Percentiles rank a stretch among this genome's conserved stretches.
phyloP scores from a whole-genome alignment of 441 rosid genomes.

The Sinapis alba region DNA sequence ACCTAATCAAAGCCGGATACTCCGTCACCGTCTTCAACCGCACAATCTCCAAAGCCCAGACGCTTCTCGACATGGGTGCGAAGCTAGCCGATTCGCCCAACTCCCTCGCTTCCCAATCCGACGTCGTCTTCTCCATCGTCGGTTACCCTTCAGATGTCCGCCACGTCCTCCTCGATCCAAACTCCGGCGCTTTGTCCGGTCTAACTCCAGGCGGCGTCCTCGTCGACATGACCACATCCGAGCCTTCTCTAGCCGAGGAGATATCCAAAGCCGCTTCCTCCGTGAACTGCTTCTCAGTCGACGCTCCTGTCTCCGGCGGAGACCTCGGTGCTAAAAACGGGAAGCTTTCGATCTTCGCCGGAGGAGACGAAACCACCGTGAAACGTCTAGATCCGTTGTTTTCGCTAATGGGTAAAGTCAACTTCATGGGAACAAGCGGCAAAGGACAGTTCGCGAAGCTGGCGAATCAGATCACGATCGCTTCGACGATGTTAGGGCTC shows the following conservation, averaged over 20 bases:
- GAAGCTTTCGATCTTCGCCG: constrained; percentile 73
- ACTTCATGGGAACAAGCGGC: constrained; percentile 79
- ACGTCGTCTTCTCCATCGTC: constrained; percentile 88
- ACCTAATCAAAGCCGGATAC: constrained; percentile 78
- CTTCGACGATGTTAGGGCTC: constrained; percentile 83
- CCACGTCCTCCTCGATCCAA: constrained; percentile 70
- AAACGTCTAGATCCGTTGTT: constrained; percentile 62
- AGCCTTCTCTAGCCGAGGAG: constrained; percentile 81
- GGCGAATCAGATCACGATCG: constrained; percentile 79
- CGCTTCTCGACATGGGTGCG: constrained; percentile 76
- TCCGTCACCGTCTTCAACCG: constrained; percentile 82
- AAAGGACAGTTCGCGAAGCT: constrained; percentile 86
- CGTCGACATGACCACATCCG: constrained; percentile 94
- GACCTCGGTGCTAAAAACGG: constrained; percentile 78
- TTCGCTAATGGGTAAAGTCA: constrained; percentile 68
- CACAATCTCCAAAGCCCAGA: constrained; percentile 75
- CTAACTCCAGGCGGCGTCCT: constrained; percentile 77
- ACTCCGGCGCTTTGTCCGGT: constrained; percentile 67
- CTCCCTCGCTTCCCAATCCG: constrained; percentile 69
- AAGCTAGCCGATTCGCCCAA: constrained; percentile 64
- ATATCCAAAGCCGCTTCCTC: constrained; percentile 58
- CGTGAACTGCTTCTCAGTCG: constrained; percentile 58
- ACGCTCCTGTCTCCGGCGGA: constrained; percentile 90
- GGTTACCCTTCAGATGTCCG: constrained; percentile 90
- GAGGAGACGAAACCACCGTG: constrained; percentile 62